Percentiles rank a stretch among this genome's conserved stretches.
Evolutionary conservation across 768 basidiomycete species (phyloP).

Genomic region (Tubosaeta sp.): DNA sequence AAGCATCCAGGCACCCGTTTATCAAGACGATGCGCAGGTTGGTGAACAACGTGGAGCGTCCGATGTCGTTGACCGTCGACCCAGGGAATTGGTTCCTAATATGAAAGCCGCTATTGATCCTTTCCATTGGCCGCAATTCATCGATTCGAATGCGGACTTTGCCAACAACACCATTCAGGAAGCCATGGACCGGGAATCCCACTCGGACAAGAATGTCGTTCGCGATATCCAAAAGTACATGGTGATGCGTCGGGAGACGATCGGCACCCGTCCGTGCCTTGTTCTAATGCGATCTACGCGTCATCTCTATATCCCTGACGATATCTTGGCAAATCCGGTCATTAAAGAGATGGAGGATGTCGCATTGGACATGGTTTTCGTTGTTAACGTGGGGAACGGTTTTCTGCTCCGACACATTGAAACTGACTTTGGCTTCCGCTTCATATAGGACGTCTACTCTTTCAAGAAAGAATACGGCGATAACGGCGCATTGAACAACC

Average conservation of each 20-base stretch:
- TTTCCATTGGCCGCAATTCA: conserved; percentile 28
- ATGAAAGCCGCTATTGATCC: conserved; percentile 22
- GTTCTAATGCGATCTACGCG: conserved; percentile 29
- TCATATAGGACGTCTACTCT: conserved; percentile 25
- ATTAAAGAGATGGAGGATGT: conserved; percentile 26
- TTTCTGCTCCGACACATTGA: neutral
- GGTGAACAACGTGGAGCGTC: neutral
- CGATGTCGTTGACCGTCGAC: neutral
- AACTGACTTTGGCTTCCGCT: neutral
- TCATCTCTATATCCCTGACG: conserved; percentile 21
- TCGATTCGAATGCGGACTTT: conserved; percentile 17
- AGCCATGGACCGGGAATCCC: conserved; percentile 25
- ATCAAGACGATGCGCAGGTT: conserved; percentile 24
- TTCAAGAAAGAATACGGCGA: conserved; percentile 29
- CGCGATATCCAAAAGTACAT: conserved; percentile 24
- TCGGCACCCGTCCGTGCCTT: conserved; percentile 27
- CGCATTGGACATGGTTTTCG: conserved; percentile 24
- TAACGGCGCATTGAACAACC: conserved; percentile 27
- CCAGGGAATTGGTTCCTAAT: conserved; percentile 21
- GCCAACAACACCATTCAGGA: conserved; percentile 22
- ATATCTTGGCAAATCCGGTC: conserved; percentile 18
- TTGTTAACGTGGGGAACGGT: conserved; percentile 18
- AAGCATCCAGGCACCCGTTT: conserved; percentile 20
- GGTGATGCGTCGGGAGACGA: conserved; percentile 26
- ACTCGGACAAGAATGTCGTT: conserved; percentile 6